Evolutionary conservation across 257 asterid genomes (phyloP), one percentile per base, ranked within the genome.

Genomic region (Gentiana macrophylla): DNA sequence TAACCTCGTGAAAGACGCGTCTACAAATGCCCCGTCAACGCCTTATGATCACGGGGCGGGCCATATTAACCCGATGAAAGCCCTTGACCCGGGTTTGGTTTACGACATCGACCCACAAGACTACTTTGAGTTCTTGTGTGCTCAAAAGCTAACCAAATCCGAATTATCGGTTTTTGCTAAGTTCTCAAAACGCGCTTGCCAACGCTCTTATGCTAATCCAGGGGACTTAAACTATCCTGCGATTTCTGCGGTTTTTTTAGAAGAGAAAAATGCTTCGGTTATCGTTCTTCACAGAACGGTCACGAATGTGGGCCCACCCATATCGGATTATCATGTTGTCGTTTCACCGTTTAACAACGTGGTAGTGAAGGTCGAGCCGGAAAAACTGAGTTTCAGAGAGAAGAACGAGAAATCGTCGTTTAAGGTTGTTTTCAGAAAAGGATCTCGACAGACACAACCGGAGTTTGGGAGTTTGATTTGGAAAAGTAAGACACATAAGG

Each of bases 31-130:
- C 32, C 65, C 71, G 0, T 87, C 98, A 3, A 77, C 88, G 0
- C 90, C 93, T 0, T 91, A 55, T 37, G 97, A 88, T 55, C 97
- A 91, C 12, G 97, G 98, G 4, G 93, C 98, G 0, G 98, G 97
- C 0, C 98, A 92, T 56, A 73, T 92, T 52, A 67, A 85, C 50
- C 98, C 98, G 1, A 0, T 67, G 56, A 80, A 71, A 62, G 98
- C 98, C 12, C 75, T 83, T 0, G 79, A 85, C 12, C 98, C 97
- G 0, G 94, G 98, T 1, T 49, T 92, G 67, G 37, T 92, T 1
- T 92, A 92, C 51, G 98, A 92, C 71, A 83, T 92, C 3, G 72
- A 54, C 0, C 72, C 86, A 4, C 97, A 85, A 37, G 97, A 85
- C 12, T 92, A 92, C 67, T 88, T 83, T 8, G 90, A 92, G 3